phyloP scores from a whole-genome alignment of 1,139 yeast genomes.

The Yamadazyma membranifaciens region DNA sequence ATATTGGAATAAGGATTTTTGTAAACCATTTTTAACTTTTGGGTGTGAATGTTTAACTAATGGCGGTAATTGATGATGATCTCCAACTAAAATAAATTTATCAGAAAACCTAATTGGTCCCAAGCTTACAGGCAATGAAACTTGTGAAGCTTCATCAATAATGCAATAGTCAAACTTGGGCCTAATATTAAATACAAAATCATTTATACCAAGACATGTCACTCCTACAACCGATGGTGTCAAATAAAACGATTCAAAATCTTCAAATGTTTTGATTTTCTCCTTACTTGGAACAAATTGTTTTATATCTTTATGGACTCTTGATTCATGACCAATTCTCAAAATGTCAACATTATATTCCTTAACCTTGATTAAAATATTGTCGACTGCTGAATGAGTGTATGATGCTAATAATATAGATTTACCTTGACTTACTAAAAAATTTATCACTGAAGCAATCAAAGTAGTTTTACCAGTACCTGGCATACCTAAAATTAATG shows the following conservation, averaged over 20 bases:
- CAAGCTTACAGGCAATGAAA: conserved; percentile 82
- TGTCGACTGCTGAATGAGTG: conserved; percentile 96
- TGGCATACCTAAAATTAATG: conserved; percentile 92
- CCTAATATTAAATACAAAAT: conserved; percentile 54
- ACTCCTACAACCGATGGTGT: conserved; percentile 79
- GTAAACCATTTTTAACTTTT: conserved; percentile 59
- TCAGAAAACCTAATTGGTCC: conserved; percentile 83
- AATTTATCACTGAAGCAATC: conserved; percentile 69
- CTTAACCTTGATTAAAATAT: conserved; percentile 71
- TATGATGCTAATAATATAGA: conserved; percentile 78
- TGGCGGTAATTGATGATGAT: conserved; percentile 90
- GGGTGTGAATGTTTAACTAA: conserved; percentile 64
- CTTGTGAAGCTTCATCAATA: conserved; percentile 95
- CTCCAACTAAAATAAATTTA: conserved; percentile 88
- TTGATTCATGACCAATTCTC: conserved; percentile 54
- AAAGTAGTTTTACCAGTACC: conserved; percentile 98
- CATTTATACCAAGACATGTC: conserved; percentile 79
- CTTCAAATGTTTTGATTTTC: conserved; percentile 40
- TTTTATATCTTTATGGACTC: conserved; percentile 63
- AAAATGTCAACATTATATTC: conserved; percentile 47
- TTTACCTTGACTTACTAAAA: conserved; percentile 58
- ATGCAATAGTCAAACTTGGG: conserved; percentile 83
- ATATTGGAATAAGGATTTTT: conserved; percentile 70
- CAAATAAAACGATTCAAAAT: conserved; percentile 45
- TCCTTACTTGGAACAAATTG: conserved; percentile 49